Evolutionary conservation across 768 basidiomycete genomes (phyloP).

Genomic region (Tricholoma sp.): DNA sequence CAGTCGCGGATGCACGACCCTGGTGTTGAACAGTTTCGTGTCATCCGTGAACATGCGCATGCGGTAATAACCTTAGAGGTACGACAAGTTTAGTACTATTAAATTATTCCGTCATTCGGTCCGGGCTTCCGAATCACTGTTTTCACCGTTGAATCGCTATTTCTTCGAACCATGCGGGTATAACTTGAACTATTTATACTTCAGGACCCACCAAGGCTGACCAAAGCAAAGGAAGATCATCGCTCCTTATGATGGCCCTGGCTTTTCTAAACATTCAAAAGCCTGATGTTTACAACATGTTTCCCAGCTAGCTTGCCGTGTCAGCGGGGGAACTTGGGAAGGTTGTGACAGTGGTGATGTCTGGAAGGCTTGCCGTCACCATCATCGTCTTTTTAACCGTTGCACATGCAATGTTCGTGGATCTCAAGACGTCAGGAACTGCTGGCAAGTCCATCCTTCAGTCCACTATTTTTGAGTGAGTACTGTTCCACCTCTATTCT

Average conservation of each 20-base stretch:
- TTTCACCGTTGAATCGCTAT: too few species aligned
- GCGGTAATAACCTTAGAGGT: too few species aligned
- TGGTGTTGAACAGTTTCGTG: too few species aligned
- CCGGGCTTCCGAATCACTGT: too few species aligned
- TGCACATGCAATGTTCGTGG: constrained; percentile 14
- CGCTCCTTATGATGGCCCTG: too few species aligned
- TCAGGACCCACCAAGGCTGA: background rate
- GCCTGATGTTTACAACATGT: background rate
- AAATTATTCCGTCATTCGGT: too few species aligned
- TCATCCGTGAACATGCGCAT: too few species aligned
- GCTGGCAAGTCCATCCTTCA: constrained; percentile 14
- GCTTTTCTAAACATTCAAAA: background rate
- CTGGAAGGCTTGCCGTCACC: constrained; percentile 4
- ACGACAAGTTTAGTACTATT: too few species aligned
- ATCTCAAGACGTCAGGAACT: constrained; percentile 11
- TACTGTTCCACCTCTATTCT: background rate
- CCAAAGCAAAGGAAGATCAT: too few species aligned
- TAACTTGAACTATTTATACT: too few species aligned
- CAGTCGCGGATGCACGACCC: too few species aligned
- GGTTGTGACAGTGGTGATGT: constrained; percentile 2
- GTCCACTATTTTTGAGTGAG: constrained; percentile 19
- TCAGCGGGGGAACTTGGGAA: background rate
- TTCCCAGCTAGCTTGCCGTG: background rate
- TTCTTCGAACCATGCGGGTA: too few species aligned
- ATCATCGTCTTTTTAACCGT: constrained; percentile 8